Percentiles rank a stretch among this genome's conserved stretches.
Evolutionary conservation across 2,329 filamentous ascomycete genomes (phyloP).

Genomic region (Hypoxylon sp.): DNA sequence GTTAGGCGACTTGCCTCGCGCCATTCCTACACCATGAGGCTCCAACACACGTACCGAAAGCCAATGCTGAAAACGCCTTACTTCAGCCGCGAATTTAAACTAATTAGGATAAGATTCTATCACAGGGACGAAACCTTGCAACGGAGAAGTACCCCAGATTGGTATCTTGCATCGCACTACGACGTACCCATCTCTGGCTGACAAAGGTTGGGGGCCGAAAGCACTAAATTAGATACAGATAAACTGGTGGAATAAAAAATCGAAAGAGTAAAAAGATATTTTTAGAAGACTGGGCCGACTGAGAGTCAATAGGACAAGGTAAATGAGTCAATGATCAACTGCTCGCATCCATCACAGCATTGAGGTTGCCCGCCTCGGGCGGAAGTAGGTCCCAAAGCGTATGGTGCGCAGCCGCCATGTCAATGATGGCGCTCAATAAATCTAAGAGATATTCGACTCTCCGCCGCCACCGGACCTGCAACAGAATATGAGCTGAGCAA

Average conservation of each 20-base stretch:
- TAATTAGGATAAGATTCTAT: neutral
- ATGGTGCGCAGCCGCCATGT: neutral
- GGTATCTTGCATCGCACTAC: neutral
- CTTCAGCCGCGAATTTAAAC: neutral
- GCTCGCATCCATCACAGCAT: neutral
- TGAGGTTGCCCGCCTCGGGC: neutral
- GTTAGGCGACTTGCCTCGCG: neutral
- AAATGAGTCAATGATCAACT: neutral
- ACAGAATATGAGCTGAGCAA: conserved; percentile 7
- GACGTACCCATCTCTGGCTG: neutral
- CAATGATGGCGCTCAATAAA: neutral
- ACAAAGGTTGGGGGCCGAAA: neutral
- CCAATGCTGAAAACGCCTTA: neutral
- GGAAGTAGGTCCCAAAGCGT: conserved; percentile 3
- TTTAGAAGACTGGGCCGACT: neutral
- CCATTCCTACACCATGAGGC: neutral
- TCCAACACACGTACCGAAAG: neutral
- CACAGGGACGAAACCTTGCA: neutral
- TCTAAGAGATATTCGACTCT: neutral
- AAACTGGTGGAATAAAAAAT: neutral
- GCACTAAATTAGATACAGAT: neutral
- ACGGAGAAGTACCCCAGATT: neutral
- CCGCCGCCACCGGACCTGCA: neutral
- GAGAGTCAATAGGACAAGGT: neutral
- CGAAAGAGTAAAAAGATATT: neutral